Base-by-base conservation (phyloP, 1,284 basidiomycete genomes). In the Albatrellus sp. region DNA sequence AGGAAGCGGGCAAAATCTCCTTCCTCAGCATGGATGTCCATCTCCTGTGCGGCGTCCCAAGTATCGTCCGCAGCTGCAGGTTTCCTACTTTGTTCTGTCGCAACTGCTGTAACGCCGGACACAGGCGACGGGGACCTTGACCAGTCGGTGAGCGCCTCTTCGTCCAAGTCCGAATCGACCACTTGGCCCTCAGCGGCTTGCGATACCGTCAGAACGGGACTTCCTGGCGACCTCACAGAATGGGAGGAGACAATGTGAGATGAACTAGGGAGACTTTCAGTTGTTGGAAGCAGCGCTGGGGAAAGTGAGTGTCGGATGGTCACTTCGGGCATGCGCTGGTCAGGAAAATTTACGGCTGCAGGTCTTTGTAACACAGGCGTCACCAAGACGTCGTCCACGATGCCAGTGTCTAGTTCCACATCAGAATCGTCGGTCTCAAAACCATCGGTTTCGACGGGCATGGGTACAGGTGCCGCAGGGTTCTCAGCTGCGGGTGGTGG, bases 1-100 rank as follows among this genome's bases (percentile, higher is more conserved):
- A 97, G 66, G 59, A 98, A 96, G 10, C 79, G 74, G 13, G 85
- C 91, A 62, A 94, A 97, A 57, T 94, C 92, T 43, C 83, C 85
- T 54, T 91, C 87, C 59, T 96, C 91, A 0, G 76, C 83, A 40
- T 78, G 73, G 24, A 77, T 68, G 53, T 89, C 89, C 75, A 89
- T 87, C 63, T 84, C 88, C 48, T 77, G 70, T 32, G 70, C 83
- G n/a, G 74, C 84, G 54, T 80, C 88, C 76, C 75, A 66, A 46
- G 53, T 52, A 0, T 67, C 69, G 40, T 68, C 54, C 20, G 46
- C 32, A 12, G 39, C 54, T 19, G 46, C 32, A 12, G 39, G 31
- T 12, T 37, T 20, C 5, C 19, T 14, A 20, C 29, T 42, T n/a
- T 31, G 42, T 5, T 45, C 48, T 10, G 42, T n/a, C 3, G 42